Base-by-base conservation (phyloP, 306 rosid species). In the Castanea crenata region DNA sequence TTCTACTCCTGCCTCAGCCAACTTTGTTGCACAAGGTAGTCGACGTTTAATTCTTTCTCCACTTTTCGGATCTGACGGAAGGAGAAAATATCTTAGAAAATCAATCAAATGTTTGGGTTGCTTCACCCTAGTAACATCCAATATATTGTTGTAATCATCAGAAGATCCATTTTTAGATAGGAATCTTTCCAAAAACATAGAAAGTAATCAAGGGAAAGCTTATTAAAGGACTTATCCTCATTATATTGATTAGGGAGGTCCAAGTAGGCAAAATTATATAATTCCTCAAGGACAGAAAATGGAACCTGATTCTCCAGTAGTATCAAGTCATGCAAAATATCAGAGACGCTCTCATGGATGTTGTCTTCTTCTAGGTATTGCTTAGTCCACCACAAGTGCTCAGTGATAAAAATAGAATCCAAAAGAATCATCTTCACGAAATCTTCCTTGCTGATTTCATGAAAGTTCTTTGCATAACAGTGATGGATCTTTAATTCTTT, bases 261-360 rank as follows among this genome's bases (percentile, higher is more conserved):
- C 0, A 0, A 0, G 20, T 4, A 27, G 38, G 29, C 20, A 1
- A 19, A 1, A 2, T 56, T 13, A 3, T 77, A 81, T 11, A 85
- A 25, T 3, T 74, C 27, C n/a, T 25, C 13, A 21, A 21, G 78
- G 12, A 78, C 54, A 63, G 20, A 61, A 69, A 68, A 80, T 0
- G 88, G 83, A 44, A 81, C 57, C 64, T 81, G 85, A 75, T 85
- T 85, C 31, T 85, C 88, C 3, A 81, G 74, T 46, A 78, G 23
- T 4, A 81, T 62, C 67, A 85, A 41, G 13, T 81, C 88, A 3
- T 38, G 58, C 75, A 54, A 25, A 1, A 81, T 1, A 14, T 21
- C 63, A 69, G 69, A 44, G 13, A 41, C 3, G 0, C 6, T 44
- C 13, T 44, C 51, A 3, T 34, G 7, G 38, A 34, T 34, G 51